Conservation (phyloP, 352 stramenopile species). For the Pythium graminicola region DNA sequence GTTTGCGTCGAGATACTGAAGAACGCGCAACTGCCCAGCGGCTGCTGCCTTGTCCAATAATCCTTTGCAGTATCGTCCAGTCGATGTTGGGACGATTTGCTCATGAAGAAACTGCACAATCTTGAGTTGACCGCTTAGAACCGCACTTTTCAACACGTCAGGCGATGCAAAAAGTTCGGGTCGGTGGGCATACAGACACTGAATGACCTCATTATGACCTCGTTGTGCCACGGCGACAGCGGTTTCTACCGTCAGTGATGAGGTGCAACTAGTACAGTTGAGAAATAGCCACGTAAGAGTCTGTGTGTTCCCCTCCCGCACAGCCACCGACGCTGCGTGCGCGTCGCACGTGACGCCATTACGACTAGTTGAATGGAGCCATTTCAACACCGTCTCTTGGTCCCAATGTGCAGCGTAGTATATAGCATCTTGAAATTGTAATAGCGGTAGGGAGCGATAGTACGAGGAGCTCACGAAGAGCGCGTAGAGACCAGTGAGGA, state of each 20-base stretch:
- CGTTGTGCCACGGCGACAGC: neutral
- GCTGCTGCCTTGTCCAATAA: conserved; percentile 12
- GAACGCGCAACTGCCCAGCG: conserved; percentile 8
- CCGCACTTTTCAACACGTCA: neutral
- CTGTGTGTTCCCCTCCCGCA: neutral
- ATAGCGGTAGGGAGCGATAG: conserved; percentile 7
- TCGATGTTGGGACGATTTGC: neutral
- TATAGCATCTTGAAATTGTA: conserved; percentile 5
- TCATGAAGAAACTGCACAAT: conserved; percentile 17
- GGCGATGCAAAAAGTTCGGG: conserved; percentile 5
- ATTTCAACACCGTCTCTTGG: neutral
- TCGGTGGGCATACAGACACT: conserved; percentile 3
- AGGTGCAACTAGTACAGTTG: neutral
- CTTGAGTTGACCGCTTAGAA: neutral
- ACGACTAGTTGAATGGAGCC: conserved; percentile 2
- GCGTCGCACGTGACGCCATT: neutral
- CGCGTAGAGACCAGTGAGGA: conserved; percentile 5
- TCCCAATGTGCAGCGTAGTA: neutral
- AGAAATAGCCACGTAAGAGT: conserved; percentile 16
- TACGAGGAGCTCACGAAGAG: conserved; percentile 9
- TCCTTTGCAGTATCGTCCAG: conserved; percentile 6
- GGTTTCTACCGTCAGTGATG: neutral
- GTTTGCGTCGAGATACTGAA: conserved; percentile 11
- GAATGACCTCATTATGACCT: neutral
- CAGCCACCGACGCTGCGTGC: neutral